phyloP scores from a whole-genome alignment of 2,329 filamentous ascomycete species.

The Cladosporium cucumerinum region DNA sequence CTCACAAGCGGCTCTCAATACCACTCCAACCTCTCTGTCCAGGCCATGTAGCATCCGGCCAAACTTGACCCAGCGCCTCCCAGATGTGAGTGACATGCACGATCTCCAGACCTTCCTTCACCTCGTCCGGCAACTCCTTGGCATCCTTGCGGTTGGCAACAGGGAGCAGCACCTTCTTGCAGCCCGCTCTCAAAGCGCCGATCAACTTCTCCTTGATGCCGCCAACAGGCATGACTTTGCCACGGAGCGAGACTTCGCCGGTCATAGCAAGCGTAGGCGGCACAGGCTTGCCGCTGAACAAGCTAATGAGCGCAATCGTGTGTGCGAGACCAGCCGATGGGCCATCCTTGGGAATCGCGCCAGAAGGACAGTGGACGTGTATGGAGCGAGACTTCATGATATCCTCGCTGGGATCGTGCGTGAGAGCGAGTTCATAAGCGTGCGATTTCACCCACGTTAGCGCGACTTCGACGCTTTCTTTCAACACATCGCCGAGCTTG shows the following conservation, averaged over 20 bases:
- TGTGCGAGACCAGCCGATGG: conserved; percentile 83
- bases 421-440: conserved; percentile 84
- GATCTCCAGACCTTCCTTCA: conserved; percentile 81
- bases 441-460: conserved; percentile 97
- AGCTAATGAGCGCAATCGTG: conserved; percentile 84
- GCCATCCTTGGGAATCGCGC: conserved; percentile 92
- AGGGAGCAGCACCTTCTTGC: conserved; percentile 89
- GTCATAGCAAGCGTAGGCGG: conserved; percentile 96
- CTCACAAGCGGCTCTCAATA: conserved; percentile 75
- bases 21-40: conserved; percentile 65
- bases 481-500: conserved; percentile 92
- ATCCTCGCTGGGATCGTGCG: conserved; percentile 75
- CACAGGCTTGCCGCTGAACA: conserved; percentile 82
- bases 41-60: conserved; percentile 86
- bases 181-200: conserved; percentile 84
- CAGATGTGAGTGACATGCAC: conserved; percentile 88
- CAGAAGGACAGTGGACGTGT: conserved; percentile 93
- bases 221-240: conserved; percentile 87
- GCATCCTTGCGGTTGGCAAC: conserved; percentile 88
- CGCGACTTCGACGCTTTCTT: conserved; percentile 94
- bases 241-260: conserved; percentile 72
- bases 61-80: conserved; percentile 87
- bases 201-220: conserved; percentile 99
- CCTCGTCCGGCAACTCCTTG: conserved; percentile 85
- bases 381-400: conserved; percentile 95